Evolutionary conservation across 495 filamentous ascomycete genomes (phyloP).

Genomic region (Xylaria castorea): DNA sequence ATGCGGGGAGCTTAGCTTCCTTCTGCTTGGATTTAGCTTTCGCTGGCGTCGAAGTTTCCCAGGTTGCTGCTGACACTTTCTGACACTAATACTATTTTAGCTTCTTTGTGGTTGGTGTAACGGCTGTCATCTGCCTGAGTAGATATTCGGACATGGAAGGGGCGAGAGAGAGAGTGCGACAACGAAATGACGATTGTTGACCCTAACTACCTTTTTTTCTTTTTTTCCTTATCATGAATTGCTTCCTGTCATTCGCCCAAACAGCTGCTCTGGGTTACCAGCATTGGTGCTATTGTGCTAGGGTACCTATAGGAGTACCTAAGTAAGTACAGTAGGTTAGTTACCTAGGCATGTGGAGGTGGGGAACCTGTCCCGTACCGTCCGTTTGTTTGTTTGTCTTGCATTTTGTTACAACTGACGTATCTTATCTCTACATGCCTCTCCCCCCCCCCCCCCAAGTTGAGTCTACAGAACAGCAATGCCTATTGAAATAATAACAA

Average conservation of each 20-base stretch:
- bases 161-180: background rate
- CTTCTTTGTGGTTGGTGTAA: background rate
- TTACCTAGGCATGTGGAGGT: background rate
- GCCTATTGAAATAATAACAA: background rate
- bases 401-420: background rate
- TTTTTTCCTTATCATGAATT: constrained; percentile 22
- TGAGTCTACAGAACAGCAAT: background rate
- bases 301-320: background rate
- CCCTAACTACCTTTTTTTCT: constrained; percentile 7
- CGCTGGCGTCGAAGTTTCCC: constrained; percentile 1
- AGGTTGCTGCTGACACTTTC: background rate
- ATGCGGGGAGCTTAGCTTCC: constrained; percentile 12
- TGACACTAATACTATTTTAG: constrained; percentile 4
- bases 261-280: background rate
- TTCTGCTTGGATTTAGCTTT: constrained; percentile 7
- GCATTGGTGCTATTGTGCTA: background rate
- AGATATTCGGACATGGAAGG: background rate
- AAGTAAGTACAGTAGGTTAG: too few species aligned
- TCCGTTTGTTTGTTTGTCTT: background rate
- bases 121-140: background rate
- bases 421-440: too few species aligned
- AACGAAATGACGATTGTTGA: constrained; percentile 6
- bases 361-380: background rate
- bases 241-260: constrained; percentile 6
- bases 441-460: too few species aligned